Evolutionary conservation across 768 basidiomycete species (phyloP).

Genomic region (Lepiota brunneoincarnata): DNA sequence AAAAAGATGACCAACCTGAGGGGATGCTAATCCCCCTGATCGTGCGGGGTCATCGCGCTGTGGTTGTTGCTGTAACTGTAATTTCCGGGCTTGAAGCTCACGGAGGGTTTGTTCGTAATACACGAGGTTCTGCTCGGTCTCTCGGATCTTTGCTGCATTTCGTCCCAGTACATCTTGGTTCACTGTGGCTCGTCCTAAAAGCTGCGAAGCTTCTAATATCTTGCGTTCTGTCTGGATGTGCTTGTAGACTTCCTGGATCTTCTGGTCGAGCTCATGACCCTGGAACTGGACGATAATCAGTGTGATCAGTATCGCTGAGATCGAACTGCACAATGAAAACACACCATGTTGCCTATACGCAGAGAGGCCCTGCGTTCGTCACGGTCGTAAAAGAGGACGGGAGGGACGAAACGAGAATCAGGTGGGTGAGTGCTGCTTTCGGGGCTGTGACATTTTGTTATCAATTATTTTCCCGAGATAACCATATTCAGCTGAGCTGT

Average conservation of each 20-base stretch:
- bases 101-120: constrained; percentile 88
- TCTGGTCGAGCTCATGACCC: constrained; percentile 80
- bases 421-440: constrained; percentile 4
- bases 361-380: constrained; percentile 20
- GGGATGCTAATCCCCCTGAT: constrained; percentile 43
- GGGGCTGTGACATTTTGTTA: constrained; percentile 22
- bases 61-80: constrained; percentile 41
- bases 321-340: neutral
- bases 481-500: constrained; percentile 6
- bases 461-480: constrained; percentile 17
- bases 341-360: constrained; percentile 25
- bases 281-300: constrained; percentile 26
- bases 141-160: constrained; percentile 83
- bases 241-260: constrained; percentile 87
- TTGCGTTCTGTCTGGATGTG: constrained; percentile 92
- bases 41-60: constrained; percentile 54
- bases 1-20: constrained; percentile 34
- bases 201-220: constrained; percentile 82
- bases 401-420: constrained; percentile 24
- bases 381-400: constrained; percentile 23
- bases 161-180: constrained; percentile 84
- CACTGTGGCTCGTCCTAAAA: constrained; percentile 75
- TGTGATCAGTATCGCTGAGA: constrained; percentile 13
- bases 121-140: constrained; percentile 77
- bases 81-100: constrained; percentile 77